These are phyloP conservation scores for Primulina huaijiensis DNA, from an alignment of 257 asterid genomes.

Conservation along the genomic window DNA sequence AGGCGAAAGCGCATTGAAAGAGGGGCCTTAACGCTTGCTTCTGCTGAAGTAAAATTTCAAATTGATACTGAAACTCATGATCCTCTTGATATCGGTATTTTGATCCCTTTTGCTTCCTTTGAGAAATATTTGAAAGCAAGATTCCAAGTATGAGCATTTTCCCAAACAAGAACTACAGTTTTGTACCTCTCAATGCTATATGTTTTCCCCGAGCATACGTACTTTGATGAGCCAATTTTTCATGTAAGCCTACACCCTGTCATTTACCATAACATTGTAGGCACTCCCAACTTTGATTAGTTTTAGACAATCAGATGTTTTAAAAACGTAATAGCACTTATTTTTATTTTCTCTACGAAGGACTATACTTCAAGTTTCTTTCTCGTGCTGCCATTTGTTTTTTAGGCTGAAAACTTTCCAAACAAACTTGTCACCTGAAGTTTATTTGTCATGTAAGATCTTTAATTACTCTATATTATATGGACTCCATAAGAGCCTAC, in stretches of 20 bases:
- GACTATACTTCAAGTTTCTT: not conserved
- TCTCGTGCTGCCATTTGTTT: constrained; percentile 4
- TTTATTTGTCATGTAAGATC: constrained; percentile 6
- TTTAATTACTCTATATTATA: not conserved
- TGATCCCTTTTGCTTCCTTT: constrained; percentile 8
- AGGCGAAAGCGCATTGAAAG: constrained; percentile 94
- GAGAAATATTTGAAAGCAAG: constrained; percentile 1
- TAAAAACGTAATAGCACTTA: not conserved
- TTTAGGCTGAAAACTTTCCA: not conserved
- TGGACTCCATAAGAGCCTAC: not conserved
- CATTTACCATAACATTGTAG: constrained; percentile 7
- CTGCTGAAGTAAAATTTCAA: constrained; percentile 98
- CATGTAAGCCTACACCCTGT: not conserved
- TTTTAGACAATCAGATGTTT: not conserved
- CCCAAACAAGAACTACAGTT: constrained; percentile 15
- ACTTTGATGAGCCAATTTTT: constrained; percentile 16
- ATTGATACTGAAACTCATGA: constrained; percentile 99
- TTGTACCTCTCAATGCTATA: constrained; percentile 1
- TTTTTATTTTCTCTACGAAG: not conserved
- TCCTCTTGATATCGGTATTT: constrained; percentile 95
- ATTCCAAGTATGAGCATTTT: constrained; percentile 9
- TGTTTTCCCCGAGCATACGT: not conserved
- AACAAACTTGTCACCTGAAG: not conserved
- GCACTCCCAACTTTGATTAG: constrained; percentile 1
- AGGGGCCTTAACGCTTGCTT: constrained; percentile 99